Conservation (phyloP, 1,284 basidiomycete species). For the Sporisorium exsertum region DNA sequence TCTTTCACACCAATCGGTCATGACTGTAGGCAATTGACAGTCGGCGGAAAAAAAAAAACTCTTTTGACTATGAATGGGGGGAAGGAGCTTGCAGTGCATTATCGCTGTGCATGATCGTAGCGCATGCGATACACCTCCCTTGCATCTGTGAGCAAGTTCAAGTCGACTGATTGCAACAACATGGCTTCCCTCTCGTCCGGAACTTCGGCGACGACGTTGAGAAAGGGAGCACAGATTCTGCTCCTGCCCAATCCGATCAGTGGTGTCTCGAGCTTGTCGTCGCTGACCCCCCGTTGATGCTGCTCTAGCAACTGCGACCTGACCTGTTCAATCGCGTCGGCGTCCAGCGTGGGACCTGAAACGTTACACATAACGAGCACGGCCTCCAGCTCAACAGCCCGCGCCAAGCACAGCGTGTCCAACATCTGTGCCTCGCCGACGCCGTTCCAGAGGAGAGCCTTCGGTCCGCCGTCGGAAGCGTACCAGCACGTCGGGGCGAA, state of each 20-base stretch:
- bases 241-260: conserved; percentile 60
- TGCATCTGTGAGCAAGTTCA: conserved; percentile 50
- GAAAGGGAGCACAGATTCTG: conserved; percentile 58
- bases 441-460: conserved; percentile 58
- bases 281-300: background rate
- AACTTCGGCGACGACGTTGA: conserved; percentile 51
- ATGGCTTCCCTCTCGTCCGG: conserved; percentile 51
- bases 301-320: conserved; percentile 3
- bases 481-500: conserved; percentile 68
- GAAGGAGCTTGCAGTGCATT: background rate
- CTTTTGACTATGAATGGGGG: background rate
- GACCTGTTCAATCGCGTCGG: conserved; percentile 12
- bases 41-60: too few species aligned
- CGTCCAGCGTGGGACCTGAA: conserved; percentile 47
- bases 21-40: background rate
- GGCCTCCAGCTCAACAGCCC: conserved; percentile 63
- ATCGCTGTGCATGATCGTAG: conserved; percentile 46
- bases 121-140: conserved; percentile 54
- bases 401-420: conserved; percentile 47
- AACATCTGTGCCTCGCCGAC: conserved; percentile 57
- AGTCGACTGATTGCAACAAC: conserved; percentile 55
- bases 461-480: conserved; percentile 59
- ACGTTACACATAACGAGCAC: conserved; percentile 66
- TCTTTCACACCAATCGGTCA: background rate
- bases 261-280: conserved; percentile 27